phyloP scores from a whole-genome alignment of 2,329 filamentous ascomycete species.

The Seiridium cupressi region DNA sequence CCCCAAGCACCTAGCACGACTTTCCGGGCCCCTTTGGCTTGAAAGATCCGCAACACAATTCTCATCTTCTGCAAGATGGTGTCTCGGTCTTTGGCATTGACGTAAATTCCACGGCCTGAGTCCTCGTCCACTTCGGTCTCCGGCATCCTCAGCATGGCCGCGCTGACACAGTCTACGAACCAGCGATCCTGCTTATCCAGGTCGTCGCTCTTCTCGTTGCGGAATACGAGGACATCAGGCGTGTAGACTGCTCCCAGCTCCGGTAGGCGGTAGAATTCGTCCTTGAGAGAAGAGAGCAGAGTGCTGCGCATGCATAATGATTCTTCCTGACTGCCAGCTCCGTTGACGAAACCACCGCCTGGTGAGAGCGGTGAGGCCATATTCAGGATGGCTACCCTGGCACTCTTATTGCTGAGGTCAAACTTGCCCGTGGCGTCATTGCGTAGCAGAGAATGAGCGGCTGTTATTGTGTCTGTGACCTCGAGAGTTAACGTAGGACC shows the following conservation, averaged over 20 bases:
- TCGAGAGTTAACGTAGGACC: slow-evolving; percentile 41
- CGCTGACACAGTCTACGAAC: slow-evolving; percentile 57
- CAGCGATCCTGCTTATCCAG: slow-evolving; percentile 48
- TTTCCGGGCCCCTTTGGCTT: slow-evolving; percentile 40
- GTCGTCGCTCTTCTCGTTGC: slow-evolving; percentile 33
- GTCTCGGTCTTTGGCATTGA: slow-evolving; percentile 47
- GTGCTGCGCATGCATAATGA: slow-evolving; percentile 61
- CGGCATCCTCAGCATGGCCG: slow-evolving; percentile 58
- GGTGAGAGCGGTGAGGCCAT: slow-evolving; percentile 63
- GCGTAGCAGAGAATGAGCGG: slow-evolving; percentile 38
- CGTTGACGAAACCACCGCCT: slow-evolving; percentile 59
- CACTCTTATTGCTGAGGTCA: slow-evolving; percentile 14
- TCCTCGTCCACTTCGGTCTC: slow-evolving; percentile 38
- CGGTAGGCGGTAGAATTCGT: slow-evolving; percentile 59
- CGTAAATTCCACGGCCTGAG: slow-evolving; percentile 29
- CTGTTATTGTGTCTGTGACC: slow-evolving; percentile 51
- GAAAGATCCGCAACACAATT: slow-evolving; percentile 52
- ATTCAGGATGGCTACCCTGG: slow-evolving; percentile 54
- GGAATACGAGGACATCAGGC: slow-evolving; percentile 58
- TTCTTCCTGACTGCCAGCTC: slow-evolving; percentile 61
- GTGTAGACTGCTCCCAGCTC: slow-evolving; percentile 57
- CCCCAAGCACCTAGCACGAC: slow-evolving; percentile 65
- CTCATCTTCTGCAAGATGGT: slow-evolving; percentile 54
- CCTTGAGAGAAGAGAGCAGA: slow-evolving; percentile 54
- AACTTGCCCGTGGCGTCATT: neutral